These are phyloP conservation scores for Nemania abortiva DNA, from an alignment of 2,329 filamentous ascomycete genomes.

Conservation along the genomic window DNA sequence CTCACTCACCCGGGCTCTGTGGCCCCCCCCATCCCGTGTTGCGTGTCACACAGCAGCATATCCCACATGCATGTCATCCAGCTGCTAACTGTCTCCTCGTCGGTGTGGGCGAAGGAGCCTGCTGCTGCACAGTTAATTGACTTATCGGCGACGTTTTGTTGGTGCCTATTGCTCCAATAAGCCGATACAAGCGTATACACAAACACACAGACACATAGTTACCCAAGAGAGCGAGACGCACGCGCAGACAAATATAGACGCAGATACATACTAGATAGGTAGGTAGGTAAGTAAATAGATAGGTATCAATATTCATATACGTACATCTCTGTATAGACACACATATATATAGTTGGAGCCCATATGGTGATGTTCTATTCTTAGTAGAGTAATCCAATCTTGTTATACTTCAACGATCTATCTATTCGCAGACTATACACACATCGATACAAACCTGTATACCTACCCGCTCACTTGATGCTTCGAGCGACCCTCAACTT, in stretches of 20 bases:
- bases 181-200: background rate
- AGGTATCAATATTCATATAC: too few relatives aligned
- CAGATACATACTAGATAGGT: background rate
- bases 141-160: background rate
- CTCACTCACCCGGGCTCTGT: background rate
- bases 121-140: slow-evolving; percentile 12
- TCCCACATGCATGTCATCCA: slow-evolving; percentile 26
- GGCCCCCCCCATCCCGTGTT: slow-evolving; percentile 1
- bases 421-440: background rate
- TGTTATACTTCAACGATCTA: background rate
- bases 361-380: background rate
- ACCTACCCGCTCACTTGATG: slow-evolving; percentile 5
- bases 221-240: background rate
- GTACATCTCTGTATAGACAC: background rate
- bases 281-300: too few relatives aligned
- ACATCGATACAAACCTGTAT: background rate
- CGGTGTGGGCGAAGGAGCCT: slow-evolving; percentile 22
- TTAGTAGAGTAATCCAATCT: slow-evolving; percentile 1
- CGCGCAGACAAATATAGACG: background rate
- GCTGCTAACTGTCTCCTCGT: background rate
- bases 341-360: background rate
- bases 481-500: slow-evolving; percentile 15
- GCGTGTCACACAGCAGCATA: slow-evolving; percentile 27
- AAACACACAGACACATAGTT: background rate
- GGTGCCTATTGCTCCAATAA: slow-evolving; percentile 1